These are phyloP conservation scores for Aaosphaeria pasadenensis DNA, from an alignment of 2,329 filamentous ascomycete genomes.

Conservation along the genomic window DNA sequence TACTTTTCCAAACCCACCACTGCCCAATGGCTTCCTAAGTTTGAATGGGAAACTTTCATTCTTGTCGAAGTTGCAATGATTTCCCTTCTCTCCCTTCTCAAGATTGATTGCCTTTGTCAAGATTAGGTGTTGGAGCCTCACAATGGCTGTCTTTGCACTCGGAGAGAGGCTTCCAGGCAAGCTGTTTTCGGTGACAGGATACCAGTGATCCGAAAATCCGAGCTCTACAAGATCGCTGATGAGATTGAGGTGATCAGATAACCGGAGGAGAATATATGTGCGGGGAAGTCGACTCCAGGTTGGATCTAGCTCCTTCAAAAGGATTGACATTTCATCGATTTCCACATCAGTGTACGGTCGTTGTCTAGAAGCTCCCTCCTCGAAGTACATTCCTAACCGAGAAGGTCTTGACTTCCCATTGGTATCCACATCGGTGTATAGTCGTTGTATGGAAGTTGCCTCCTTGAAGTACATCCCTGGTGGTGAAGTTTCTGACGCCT, in stretches of 20 bases:
- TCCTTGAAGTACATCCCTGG: background rate
- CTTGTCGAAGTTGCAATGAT: slow-evolving; percentile 19
- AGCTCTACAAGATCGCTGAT: slow-evolving; percentile 18
- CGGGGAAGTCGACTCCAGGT: slow-evolving; percentile 17
- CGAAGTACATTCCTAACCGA: background rate
- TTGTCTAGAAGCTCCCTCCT: slow-evolving; percentile 1
- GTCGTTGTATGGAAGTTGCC: background rate
- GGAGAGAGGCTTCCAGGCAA: slow-evolving; percentile 11
- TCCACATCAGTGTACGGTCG: slow-evolving; percentile 5
- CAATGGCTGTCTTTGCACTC: slow-evolving; percentile 9
- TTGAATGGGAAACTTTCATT: slow-evolving; percentile 17
- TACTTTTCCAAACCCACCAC: slow-evolving; percentile 21
- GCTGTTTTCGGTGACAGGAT: slow-evolving; percentile 14
- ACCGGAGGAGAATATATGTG: slow-evolving; percentile 25
- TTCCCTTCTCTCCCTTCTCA: slow-evolving; percentile 19
- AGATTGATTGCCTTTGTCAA: slow-evolving; percentile 23
- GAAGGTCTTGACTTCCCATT: background rate
- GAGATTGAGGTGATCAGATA: slow-evolving; percentile 16
- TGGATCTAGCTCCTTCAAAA: slow-evolving; percentile 5
- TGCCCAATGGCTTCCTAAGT: slow-evolving; percentile 14
- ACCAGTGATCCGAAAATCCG: slow-evolving; percentile 22
- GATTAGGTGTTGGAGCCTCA: slow-evolving; percentile 15
- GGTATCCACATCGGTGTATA: background rate
- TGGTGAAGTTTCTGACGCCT: background rate
- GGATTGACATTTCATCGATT: slow-evolving; percentile 7